Base-by-base conservation (phyloP, 371 early-diverging fungal species). In the Mucor velutinosus region DNA sequence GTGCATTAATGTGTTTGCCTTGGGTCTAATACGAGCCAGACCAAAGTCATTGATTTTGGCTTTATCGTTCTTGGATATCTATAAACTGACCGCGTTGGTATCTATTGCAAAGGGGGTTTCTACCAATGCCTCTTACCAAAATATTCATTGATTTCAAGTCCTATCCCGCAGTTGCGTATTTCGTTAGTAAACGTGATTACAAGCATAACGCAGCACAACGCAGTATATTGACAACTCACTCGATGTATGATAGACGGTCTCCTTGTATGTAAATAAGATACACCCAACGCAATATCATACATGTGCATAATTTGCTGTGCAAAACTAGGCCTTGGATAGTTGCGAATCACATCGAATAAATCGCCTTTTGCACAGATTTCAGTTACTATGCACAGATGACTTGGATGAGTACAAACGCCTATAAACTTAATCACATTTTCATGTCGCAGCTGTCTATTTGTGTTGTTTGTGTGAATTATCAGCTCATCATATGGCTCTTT, bases 101-200 rank as follows among this genome's bases (percentile, higher is more conserved):
- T 27, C 17, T 27, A n/a, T 4, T 33, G 1, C 6, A 37, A 27
- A 37, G 15, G 1, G 27, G 1, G 29, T 0, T 4, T 43, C 14
- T 27, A 14, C 19, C 7, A 12, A 0, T 32, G n/a, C 11, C 12
- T 29, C 15, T 57, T 75, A 90, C 90, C 69, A 93, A 70, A 29
- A 92, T 89, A 64, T 92, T 96, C 89, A 91, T 90, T 14, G 95
- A 94, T 76, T 95, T 95, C 49, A 95, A 81, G 70, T 95, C 96
- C 75, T 76, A 51, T 32, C 15, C 19, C n/a, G 3, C 17, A 19
- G n/a, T 57, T 12, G 30, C 33, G 6, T 29, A 15, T 56, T 1
- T 30, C n/a, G 8, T 7, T 33, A 57, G 29, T 3, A 57, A 30
- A 12, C 29, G 29, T 41, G 41, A 41, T 17, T 17, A 41, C 41